phyloP scores from a whole-genome alignment of 768 basidiomycete genomes.

The Phlegmacium glaucopus region DNA sequence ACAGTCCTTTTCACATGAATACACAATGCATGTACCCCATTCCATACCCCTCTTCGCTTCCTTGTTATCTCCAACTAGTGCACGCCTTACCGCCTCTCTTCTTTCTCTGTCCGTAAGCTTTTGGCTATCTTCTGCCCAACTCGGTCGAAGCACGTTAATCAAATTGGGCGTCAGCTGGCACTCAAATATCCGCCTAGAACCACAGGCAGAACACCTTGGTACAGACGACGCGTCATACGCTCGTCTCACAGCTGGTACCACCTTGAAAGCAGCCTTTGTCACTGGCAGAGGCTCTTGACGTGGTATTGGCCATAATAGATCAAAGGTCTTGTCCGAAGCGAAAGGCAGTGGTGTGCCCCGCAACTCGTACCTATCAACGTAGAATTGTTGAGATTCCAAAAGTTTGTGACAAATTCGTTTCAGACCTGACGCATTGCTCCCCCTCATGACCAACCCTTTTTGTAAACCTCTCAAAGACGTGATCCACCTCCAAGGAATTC shows the following conservation, averaged over 20 bases:
- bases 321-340: conserved; percentile 71
- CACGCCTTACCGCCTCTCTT: conserved; percentile 54
- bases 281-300: conserved; percentile 44
- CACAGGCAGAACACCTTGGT: conserved; percentile 67
- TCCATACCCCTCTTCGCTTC: conserved; percentile 71
- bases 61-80: conserved; percentile 40
- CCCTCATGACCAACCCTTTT: conserved; percentile 67
- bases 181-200: conserved; percentile 74
- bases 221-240: conserved; percentile 53
- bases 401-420: no score
- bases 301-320: conserved; percentile 67
- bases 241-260: conserved; percentile 44
- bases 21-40: conserved; percentile 91
- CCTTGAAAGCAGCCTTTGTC: conserved; percentile 59
- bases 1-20: conserved; percentile 84
- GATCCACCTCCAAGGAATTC: conserved; percentile 75
- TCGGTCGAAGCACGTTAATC: conserved; percentile 66
- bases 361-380: conserved; percentile 93
- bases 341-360: conserved; percentile 82
- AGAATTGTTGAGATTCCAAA: no score
- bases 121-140: conserved; percentile 14
- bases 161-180: conserved; percentile 94
- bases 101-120: conserved; percentile 66
- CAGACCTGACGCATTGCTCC: conserved; percentile 85
- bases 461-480: conserved; percentile 83